Percentiles rank a stretch among this genome's conserved stretches.
phyloP scores from a whole-genome alignment of 1,284 basidiomycete species.

The Leccinum variabile region DNA sequence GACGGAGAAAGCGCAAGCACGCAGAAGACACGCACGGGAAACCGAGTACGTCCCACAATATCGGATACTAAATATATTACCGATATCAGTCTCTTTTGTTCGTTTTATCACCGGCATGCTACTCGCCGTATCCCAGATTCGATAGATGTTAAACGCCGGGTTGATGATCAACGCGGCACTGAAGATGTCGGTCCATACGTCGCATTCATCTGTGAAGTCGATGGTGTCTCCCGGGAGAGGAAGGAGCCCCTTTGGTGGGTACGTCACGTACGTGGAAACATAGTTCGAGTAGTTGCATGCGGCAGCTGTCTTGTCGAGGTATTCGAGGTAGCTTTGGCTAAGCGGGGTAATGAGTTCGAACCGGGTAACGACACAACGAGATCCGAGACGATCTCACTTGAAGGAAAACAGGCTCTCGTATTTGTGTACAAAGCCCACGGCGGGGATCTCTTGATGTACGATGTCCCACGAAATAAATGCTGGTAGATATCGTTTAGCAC shows the following conservation, averaged over 20 bases:
- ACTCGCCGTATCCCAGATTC: slow-evolving; percentile 65
- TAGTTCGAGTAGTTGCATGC: slow-evolving; percentile 68
- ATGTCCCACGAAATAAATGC: slow-evolving; percentile 59
- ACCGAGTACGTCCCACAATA: neutral
- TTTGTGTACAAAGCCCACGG: slow-evolving; percentile 69
- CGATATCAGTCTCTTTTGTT: neutral
- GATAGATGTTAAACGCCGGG: slow-evolving; percentile 75
- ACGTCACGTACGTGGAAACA: slow-evolving; percentile 60
- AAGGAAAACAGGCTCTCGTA: slow-evolving; percentile 67
- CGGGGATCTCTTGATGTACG: slow-evolving; percentile 65
- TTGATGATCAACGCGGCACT: slow-evolving; percentile 59
- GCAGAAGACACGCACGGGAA: neutral
- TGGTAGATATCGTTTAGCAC: slow-evolving; percentile 23
- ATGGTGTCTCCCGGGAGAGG: slow-evolving; percentile 57
- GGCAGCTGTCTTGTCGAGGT: slow-evolving; percentile 53
- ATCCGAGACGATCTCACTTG: slow-evolving; percentile 45
- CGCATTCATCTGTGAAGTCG: slow-evolving; percentile 50
- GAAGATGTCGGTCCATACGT: slow-evolving; percentile 66
- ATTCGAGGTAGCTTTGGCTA: slow-evolving; percentile 64
- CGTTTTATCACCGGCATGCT: neutral
- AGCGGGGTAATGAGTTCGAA: neutral
- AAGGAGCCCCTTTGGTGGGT: slow-evolving; percentile 59
- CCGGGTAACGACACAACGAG: too few species aligned
- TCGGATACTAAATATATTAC: slow-evolving; percentile 35
- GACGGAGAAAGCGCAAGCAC: neutral